phyloP scores from a whole-genome alignment of 1,139 yeast species.

The Debaryomycetaceae sp. region DNA sequence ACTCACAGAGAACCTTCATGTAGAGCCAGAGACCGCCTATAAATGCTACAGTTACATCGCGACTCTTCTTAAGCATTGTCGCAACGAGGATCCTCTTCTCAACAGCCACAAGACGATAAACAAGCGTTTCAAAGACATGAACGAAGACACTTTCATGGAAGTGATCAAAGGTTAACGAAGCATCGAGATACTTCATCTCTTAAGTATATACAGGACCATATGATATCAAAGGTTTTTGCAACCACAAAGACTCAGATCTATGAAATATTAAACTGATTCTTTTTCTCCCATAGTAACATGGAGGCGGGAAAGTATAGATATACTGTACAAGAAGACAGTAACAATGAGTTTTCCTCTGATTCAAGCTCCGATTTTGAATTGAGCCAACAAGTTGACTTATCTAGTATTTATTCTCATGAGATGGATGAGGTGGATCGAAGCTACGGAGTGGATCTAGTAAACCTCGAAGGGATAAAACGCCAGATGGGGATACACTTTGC shows the following conservation, averaged over 20 bases:
- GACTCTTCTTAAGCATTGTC: slow-evolving; percentile 25
- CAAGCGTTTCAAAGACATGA: slow-evolving; percentile 20
- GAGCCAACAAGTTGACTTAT: neutral
- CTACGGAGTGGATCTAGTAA: neutral
- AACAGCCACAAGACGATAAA: slow-evolving; percentile 30
- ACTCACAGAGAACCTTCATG: slow-evolving; percentile 16
- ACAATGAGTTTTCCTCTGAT: neutral
- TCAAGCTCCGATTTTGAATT: slow-evolving; percentile 1
- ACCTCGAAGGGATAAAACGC: neutral
- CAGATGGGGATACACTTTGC: neutral
- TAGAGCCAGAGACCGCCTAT: slow-evolving; percentile 20
- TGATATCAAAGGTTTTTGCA: slow-evolving; percentile 5
- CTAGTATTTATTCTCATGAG: neutral
- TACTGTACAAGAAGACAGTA: neutral
- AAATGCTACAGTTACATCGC: slow-evolving; percentile 33
- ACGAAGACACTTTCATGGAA: slow-evolving; percentile 12
- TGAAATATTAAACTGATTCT: too few species aligned
- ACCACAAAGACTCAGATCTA: slow-evolving; percentile 8
- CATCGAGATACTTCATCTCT: neutral
- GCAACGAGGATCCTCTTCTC: slow-evolving; percentile 25
- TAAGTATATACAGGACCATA: slow-evolving; percentile 1
- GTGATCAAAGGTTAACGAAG: neutral
- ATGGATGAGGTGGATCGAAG: neutral
- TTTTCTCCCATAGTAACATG: neutral
- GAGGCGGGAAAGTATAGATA: neutral